Evolutionary conservation across 2,329 filamentous ascomycete genomes (phyloP), one percentile per base, ranked within the genome.

Genomic region (Ascochyta rabiei): DNA sequence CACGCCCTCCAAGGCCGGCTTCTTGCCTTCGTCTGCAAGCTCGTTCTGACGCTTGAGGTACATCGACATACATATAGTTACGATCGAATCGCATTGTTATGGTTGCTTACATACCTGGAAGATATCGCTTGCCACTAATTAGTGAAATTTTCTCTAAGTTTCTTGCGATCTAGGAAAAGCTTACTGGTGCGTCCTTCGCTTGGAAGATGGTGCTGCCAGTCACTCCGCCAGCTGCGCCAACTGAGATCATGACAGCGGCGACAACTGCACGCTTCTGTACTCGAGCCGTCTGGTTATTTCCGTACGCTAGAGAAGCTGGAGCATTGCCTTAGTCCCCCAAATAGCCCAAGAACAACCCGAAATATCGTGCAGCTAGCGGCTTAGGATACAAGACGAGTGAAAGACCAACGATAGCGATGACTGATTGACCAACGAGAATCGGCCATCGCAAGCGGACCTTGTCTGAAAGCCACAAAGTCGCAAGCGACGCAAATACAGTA

Each of bases 181-280:
- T 51, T 51, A 65, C 64, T 12, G 66, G 66, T 13, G 64, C 64
- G 48, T 69, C 64, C 33, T 68, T 62, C 10, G 56, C 56, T 37
- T 61, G 60, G 34, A 69, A 69, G n/a, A 69, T 69, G 6, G 62
- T 65, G 44, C 57, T 61, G 7, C 64, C 66, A 8, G 64, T 67
- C 12, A 69, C 63, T 15, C 67, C 67, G 13, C 67, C 67, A 30
- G 61, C 62, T 15, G 64, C 65, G 23, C 67, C 67, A 2, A 65
- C 53, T 10, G 61, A 66, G 3, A 68, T 68, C 65, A 68, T 69
- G 1, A 62, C 65, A 2, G 70, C 70, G 6, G 69, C 68, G 4
- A 72, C 69, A 2, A 72, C 56, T 5, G 67, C 69, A 23, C 68
- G 61, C 50, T 69, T 73, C 54, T 69, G 64, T 3, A 71, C 53